Base-by-base conservation (phyloP, 495 filamentous ascomycete species). In the Endocarpon pusillum region DNA sequence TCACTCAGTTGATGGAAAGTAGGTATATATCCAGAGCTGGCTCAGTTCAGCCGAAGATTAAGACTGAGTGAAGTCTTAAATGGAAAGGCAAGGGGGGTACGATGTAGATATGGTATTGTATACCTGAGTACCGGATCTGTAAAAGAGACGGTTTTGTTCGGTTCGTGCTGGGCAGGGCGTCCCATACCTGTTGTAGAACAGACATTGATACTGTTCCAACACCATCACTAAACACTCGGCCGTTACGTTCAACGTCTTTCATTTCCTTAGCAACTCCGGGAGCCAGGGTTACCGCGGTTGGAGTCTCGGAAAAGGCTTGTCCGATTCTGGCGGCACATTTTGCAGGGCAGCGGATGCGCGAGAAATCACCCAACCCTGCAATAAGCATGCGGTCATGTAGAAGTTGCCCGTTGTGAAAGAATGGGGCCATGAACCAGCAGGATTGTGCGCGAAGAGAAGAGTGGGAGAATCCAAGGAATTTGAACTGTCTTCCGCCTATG, bases 321-420 rank as follows among this genome's bases (percentile, higher is more conserved):
- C 83, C 83, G 22, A 89, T 85, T 20, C 81, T 60, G 0, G 83
- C 82, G 0, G 83, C 83, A 35, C 77, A 83, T 37, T 69, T 73
- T 1, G 83, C 81, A 0, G 81, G 78, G 3, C 61, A 75, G 3
- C 52, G 55, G 27, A 89, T 78, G 0, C 52, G 18, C 4, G 52
- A 46, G 44, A 89, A 87, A 25, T 75, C 60, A 1, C 83, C 83
- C 0, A 89, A 58, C 2, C 52, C 49, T 8, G 42, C 43, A 36
- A 87, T 77, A 17, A 89, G 64, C 1, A 40, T 47, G 10, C 69
- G 53, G 8, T 60, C 49, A 0, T 62, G 52, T 1, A 69, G 40
- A 1, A 50, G 18, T 1, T 46, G 45, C 0, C 71, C 39, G n/a
- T 42, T 21, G 34, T 72, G 48, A 1, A 62, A 9, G 40, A 91